Percentiles rank a stretch among this genome's conserved stretches.
Evolutionary conservation across 192 early-diverging fungal genomes (phyloP).

Genomic region (Mortierella claussenii): DNA sequence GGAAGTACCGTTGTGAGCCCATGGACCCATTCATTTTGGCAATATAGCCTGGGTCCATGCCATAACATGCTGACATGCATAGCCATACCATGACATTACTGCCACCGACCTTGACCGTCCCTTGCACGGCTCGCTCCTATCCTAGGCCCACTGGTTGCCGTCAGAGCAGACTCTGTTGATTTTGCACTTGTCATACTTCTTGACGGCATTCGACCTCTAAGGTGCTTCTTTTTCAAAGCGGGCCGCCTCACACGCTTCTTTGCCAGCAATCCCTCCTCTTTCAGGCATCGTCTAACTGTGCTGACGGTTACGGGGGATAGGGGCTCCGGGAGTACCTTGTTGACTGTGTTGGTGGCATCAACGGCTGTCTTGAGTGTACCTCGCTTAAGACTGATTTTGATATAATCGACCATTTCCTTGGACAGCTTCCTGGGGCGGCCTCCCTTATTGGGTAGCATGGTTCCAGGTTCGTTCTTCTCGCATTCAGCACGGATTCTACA

Average conservation of each 20-base stretch:
- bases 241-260: not conserved
- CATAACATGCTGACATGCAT: too few species aligned
- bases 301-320: not conserved
- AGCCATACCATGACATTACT: too few species aligned
- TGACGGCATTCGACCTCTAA: too few species aligned
- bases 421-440: not conserved
- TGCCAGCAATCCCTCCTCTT: not conserved
- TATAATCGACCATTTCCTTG: not conserved
- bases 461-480: not conserved
- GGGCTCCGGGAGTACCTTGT: not conserved
- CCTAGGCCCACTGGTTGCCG: too few species aligned
- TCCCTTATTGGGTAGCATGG: not conserved
- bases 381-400: not conserved
- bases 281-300: not conserved
- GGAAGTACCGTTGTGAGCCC: too few species aligned
- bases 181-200: too few species aligned
- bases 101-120: too few species aligned
- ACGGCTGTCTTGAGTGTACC: not conserved
- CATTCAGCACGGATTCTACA: not conserved
- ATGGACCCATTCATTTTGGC: too few species aligned
- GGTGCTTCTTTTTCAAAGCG: not conserved
- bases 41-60: too few species aligned
- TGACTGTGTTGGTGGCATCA: not conserved
- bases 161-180: too few species aligned
- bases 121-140: too few species aligned